Percentiles rank a stretch among this genome's conserved stretches.
These are phyloP conservation scores for Hansenula lynferdii DNA, from an alignment of 1,139 yeast species.

Conservation along the genomic window DNA sequence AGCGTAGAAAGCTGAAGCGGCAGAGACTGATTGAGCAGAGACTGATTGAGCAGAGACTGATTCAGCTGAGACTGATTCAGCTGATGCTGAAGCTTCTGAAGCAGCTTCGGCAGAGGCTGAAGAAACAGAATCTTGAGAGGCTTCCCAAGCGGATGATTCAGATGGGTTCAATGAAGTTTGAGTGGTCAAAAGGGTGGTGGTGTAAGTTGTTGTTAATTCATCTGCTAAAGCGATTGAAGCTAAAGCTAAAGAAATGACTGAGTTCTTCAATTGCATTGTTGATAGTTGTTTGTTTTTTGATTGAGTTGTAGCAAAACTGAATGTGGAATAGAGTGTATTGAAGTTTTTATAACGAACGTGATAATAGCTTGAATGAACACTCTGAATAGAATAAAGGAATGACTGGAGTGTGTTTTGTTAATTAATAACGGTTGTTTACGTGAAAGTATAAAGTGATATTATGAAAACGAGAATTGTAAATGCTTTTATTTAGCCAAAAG, in stretches of 20 bases:
- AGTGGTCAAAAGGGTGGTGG: slow-evolving; percentile 20
- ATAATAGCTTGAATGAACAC: neutral
- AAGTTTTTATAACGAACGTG: neutral
- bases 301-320: neutral
- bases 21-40: slow-evolving; percentile 4
- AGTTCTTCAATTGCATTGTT: slow-evolving; percentile 19
- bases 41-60: slow-evolving; percentile 12
- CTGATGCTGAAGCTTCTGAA: slow-evolving; percentile 8
- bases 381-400: slow-evolving; percentile 3
- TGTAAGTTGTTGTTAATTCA: slow-evolving; percentile 23
- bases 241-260: slow-evolving; percentile 17
- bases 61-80: slow-evolving; percentile 2
- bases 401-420: slow-evolving; percentile 5
- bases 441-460: too few relatives aligned
- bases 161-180: slow-evolving; percentile 20
- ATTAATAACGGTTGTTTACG: too few relatives aligned
- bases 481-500: neutral
- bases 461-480: neutral
- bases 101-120: slow-evolving; percentile 12
- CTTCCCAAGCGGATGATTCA: slow-evolving; percentile 9
- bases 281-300: neutral
- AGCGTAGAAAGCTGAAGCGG: slow-evolving; percentile 11
- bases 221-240: slow-evolving; percentile 17
- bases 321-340: neutral
- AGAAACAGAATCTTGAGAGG: slow-evolving; percentile 8